Percentiles rank a stretch among this genome's conserved stretches.
These are phyloP conservation scores for Suillus bovinus DNA, from an alignment of 768 basidiomycete species.

Conservation along the genomic window DNA sequence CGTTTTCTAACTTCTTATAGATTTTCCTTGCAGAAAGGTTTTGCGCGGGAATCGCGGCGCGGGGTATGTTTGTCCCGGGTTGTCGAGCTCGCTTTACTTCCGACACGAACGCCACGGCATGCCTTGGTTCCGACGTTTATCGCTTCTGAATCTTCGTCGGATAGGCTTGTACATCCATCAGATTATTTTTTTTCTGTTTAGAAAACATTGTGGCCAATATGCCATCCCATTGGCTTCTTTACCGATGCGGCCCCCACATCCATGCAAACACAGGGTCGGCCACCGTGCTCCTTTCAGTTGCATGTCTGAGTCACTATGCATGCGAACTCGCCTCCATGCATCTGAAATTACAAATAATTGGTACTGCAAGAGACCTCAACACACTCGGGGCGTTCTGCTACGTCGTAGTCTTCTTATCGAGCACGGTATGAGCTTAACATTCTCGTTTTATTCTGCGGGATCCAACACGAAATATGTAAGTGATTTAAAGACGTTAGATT, in stretches of 20 bases:
- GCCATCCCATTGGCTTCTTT: constrained; percentile 49
- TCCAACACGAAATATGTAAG: constrained; percentile 29
- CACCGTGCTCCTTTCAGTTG: constrained; percentile 36
- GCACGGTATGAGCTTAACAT: constrained; percentile 42
- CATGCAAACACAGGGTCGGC: constrained; percentile 46
- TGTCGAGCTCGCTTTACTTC: constrained; percentile 47
- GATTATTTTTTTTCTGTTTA: too few species aligned
- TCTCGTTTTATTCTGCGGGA: constrained; percentile 57
- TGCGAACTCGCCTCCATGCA: constrained; percentile 40
- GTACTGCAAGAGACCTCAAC: too few species aligned
- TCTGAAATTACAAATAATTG: constrained; percentile 18
- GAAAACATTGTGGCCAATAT: too few species aligned
- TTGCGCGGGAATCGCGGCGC: constrained; percentile 45
- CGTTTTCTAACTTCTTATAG: constrained; percentile 21
- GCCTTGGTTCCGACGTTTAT: constrained; percentile 45
- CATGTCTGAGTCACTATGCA: too few species aligned
- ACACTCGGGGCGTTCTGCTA: too few species aligned
- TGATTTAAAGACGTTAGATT: constrained; percentile 42
- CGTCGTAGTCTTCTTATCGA: constrained; percentile 53
- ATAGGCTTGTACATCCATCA: constrained; percentile 22
- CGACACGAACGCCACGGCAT: constrained; percentile 23
- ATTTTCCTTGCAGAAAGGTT: constrained; percentile 47
- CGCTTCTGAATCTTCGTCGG: constrained; percentile 36
- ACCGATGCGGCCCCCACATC: constrained; percentile 35
- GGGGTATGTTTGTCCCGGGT: constrained; percentile 40